Conservation (phyloP, 2,329 filamentous ascomycete species). For the Colletotrichum sublineola region DNA sequence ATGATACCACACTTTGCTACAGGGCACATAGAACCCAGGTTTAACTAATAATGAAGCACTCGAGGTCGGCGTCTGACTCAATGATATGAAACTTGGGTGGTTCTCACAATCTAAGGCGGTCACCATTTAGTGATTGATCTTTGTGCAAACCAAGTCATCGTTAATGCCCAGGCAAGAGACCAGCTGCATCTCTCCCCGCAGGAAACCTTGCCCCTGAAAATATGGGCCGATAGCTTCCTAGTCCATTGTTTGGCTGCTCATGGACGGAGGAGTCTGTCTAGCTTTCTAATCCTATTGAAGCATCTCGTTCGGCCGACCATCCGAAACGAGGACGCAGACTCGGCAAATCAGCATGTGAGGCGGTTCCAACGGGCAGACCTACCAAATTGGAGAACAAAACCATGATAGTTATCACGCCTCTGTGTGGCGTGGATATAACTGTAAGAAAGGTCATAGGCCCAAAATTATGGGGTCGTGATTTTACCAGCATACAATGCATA, state of each 20-base stretch:
- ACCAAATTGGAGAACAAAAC: too few relatives aligned
- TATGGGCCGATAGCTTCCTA: neutral
- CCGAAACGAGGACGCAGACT: too few relatives aligned
- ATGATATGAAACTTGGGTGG: neutral
- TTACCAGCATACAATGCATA: neutral
- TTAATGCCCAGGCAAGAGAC: neutral
- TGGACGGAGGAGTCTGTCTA: neutral
- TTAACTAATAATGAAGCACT: slow-evolving; percentile 21
- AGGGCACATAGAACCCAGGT: slow-evolving; percentile 33
- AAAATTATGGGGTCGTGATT: neutral
- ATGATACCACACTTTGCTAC: slow-evolving; percentile 39
- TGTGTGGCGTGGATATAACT: too few relatives aligned
- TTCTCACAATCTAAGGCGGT: too few relatives aligned
- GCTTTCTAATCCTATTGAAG: too few relatives aligned
- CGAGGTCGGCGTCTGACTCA: neutral
- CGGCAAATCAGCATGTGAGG: too few relatives aligned
- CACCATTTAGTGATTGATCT: too few relatives aligned
- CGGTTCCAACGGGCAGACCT: too few relatives aligned
- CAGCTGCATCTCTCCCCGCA: neutral
- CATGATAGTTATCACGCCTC: too few relatives aligned
- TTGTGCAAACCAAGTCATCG: neutral
- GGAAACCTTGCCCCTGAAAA: neutral
- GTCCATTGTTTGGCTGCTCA: neutral
- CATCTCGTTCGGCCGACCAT: too few relatives aligned
- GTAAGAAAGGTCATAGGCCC: neutral